Evolutionary conservation across 2,329 filamentous ascomycete species (phyloP), one percentile per base, ranked within the genome.

Genomic region (Alternaria ethzedia): DNA sequence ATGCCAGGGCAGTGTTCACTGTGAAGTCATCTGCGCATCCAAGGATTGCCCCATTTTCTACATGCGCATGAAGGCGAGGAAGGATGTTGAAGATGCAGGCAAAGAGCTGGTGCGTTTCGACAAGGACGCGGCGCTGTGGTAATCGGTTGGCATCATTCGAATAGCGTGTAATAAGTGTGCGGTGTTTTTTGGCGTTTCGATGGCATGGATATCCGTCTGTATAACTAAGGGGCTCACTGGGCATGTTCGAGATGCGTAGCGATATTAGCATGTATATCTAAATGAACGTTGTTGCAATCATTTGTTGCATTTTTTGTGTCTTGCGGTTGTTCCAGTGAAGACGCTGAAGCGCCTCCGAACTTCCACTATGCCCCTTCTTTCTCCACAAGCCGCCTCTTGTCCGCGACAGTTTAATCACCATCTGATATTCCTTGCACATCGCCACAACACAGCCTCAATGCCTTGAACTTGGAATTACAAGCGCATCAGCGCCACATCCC

Each of bases 21-120:
- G 93, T 79, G 96, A 99, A 81, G 96, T 99, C 58, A 98, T 99
- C 72, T 99, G 96, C 84, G 94, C 91, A 67, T 95, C 91, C 79
- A 92, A 94, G 79, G 96, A 99, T 83, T 99, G 96, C 78, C 96
- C 96, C 1, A 99, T 99, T 75, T 99, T 99, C 81, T 99, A 99
- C 81, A 99, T 99, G 96, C 90, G 96, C 5, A 99, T 99, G 96
- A 99, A 99, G 86, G 95, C 95, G 30, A 97, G 97, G 87, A 99
- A 99, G 85, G 96, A 99, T 79, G 90, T 98, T 43, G 95, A 98
- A 80, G 96, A 99, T 82, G 91, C 90, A 2, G 93, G 94, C 61
- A 96, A 93, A 83, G 96, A 99, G 80, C 81, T 99, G 74, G 87
- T 87, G 71, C 86, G 96, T 72, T 99, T 99, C 81, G 96, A 99